Evolutionary conservation across 2,329 filamentous ascomycete genomes (phyloP).

Genomic region (Apiospora pterosperma): DNA sequence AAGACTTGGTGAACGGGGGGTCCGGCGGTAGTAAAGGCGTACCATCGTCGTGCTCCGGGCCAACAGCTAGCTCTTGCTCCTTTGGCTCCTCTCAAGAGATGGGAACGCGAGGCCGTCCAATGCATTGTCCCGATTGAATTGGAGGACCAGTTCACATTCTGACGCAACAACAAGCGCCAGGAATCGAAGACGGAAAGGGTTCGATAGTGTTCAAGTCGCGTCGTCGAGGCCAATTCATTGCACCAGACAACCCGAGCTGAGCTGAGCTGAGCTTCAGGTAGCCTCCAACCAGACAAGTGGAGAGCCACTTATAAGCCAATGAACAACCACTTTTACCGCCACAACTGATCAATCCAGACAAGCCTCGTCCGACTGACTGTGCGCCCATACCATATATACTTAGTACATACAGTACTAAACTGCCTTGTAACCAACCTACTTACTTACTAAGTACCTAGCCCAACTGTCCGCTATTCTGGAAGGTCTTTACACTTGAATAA

Average conservation of each 20-base stretch:
- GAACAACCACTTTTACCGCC: neutral
- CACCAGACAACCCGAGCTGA: neutral
- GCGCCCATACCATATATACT: neutral
- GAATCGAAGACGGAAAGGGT: neutral
- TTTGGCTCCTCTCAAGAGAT: neutral
- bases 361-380: neutral
- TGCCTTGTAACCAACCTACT: too few species aligned
- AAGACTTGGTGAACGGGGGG: conserved; percentile 85
- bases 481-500: neutral
- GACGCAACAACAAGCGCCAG: conserved; percentile 8
- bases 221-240: conserved; percentile 2
- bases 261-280: neutral
- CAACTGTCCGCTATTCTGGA: neutral
- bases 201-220: neutral
- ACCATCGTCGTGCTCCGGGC: conserved; percentile 45
- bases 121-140: conserved; percentile 24
- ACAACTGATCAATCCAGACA: neutral
- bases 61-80: conserved; percentile 5
- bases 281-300: neutral
- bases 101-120: conserved; percentile 15
- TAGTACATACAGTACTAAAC: too few species aligned
- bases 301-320: neutral
- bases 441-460: too few species aligned
- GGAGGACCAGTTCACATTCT: conserved; percentile 20
- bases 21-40: conserved; percentile 76